Percentiles rank a stretch among this genome's conserved stretches.
Evolutionary conservation across 345 rosid species (phyloP).

Genomic region (Mangifera indica): DNA sequence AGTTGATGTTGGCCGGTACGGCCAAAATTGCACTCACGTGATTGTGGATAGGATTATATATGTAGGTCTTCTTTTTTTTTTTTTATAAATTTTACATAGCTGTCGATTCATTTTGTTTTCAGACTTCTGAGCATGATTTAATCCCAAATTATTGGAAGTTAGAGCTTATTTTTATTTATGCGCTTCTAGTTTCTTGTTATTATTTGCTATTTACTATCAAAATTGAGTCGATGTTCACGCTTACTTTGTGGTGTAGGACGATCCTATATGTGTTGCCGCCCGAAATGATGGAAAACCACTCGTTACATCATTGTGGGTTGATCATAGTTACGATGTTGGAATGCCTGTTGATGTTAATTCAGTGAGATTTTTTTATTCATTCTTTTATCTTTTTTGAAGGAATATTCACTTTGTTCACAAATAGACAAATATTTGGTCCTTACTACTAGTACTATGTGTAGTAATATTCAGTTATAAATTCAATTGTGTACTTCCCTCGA

Average conservation of each 20-base stretch:
- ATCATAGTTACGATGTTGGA: slow-evolving; percentile 74
- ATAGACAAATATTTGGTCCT: not conserved
- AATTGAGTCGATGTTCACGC: not conserved
- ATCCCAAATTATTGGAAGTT: not conserved
- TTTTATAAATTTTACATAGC: not conserved
- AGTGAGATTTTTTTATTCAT: slow-evolving; percentile 41
- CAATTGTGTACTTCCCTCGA: not conserved
- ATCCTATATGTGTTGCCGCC: slow-evolving; percentile 71
- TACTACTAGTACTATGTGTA: not conserved
- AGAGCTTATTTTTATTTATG: not conserved
- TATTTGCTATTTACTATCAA: not conserved
- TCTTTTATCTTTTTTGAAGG: not conserved
- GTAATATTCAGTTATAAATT: not conserved
- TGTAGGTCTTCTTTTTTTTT: slow-evolving; percentile 35
- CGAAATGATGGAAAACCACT: slow-evolving; percentile 69
- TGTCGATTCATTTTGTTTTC: not conserved
- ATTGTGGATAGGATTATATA: slow-evolving; percentile 65
- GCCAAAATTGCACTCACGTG: slow-evolving; percentile 58
- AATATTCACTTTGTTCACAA: not conserved
- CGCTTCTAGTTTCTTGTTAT: not conserved
- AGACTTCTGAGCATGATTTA: not conserved
- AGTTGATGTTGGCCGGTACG: slow-evolving; percentile 50
- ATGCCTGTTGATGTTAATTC: slow-evolving; percentile 62
- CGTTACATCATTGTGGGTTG: slow-evolving; percentile 79
- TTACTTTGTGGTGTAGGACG: slow-evolving; percentile 50